Conservation (phyloP, 2,329 filamentous ascomycete species). For the Penicillium sp. region DNA sequence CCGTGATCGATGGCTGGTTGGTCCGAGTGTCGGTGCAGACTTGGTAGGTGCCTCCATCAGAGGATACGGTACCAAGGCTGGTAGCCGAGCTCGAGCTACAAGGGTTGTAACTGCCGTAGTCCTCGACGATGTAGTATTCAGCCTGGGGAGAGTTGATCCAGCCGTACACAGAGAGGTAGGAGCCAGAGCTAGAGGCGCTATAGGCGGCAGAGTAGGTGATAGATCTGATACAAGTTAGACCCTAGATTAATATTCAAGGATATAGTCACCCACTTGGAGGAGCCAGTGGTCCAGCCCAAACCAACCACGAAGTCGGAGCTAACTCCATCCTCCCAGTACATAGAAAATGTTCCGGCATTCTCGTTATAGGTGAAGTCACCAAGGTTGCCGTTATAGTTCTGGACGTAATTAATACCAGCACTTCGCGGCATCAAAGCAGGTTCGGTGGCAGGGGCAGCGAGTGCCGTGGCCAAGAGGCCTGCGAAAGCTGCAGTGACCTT, state of each 20-base stretch:
- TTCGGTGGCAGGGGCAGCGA: constrained; percentile 3
- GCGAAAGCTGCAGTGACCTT: constrained; percentile 6
- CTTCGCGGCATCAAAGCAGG: constrained; percentile 1
- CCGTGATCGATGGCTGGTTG: constrained; percentile 9
- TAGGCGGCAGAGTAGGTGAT: constrained; percentile 9
- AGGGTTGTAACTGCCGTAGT: constrained; percentile 8
- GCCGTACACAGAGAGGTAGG: constrained; percentile 9
- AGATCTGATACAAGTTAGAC: constrained; percentile 2
- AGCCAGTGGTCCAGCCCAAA: constrained; percentile 8
- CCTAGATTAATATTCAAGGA: background rate
- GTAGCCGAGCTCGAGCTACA: constrained; percentile 1
- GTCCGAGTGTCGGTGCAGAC: constrained; percentile 7
- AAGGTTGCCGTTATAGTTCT: constrained; percentile 11
- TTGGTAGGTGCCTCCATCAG: constrained; percentile 9
- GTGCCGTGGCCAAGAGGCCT: constrained; percentile 2
- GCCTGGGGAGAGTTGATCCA: constrained; percentile 11
- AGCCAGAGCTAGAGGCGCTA: constrained; percentile 6
- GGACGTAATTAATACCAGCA: constrained; percentile 6
- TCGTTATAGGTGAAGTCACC: constrained; percentile 10
- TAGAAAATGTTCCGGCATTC: constrained; percentile 7
- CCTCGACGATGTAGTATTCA: constrained; percentile 9
- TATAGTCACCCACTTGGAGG: background rate
- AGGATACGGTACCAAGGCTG: constrained; percentile 5
- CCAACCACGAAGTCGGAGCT: constrained; percentile 9
- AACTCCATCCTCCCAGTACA: constrained; percentile 10